Percentiles rank a stretch among this genome's conserved stretches.
phyloP scores from a whole-genome alignment of 202 grass and related monocot genomes.

The Hordeum pubiflorum region DNA sequence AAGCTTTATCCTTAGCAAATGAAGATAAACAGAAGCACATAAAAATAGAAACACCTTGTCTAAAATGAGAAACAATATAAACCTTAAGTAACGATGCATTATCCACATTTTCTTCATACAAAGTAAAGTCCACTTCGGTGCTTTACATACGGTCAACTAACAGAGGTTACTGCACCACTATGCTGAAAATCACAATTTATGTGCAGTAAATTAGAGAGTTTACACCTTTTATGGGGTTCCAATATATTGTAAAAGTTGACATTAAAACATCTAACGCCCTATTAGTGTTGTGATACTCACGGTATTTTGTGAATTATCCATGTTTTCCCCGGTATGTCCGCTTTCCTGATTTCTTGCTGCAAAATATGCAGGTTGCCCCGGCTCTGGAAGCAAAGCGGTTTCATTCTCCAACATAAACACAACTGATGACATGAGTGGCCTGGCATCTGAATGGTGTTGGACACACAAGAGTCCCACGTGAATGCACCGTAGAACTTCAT shows the following conservation, averaged over 20 bases:
- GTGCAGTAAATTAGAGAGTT: neutral
- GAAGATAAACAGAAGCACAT: no score
- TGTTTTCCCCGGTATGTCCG: neutral
- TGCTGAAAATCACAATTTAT: neutral
- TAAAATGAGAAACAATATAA: no score
- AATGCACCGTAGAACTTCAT: neutral
- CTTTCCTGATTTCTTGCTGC: neutral
- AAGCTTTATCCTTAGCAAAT: neutral
- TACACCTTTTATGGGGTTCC: neutral
- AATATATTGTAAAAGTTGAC: neutral
- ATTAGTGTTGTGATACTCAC: neutral
- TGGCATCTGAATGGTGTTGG: neutral
- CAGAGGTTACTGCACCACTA: neutral
- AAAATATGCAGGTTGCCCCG: slow-evolving; percentile 14
- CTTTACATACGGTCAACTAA: neutral
- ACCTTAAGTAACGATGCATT: no score
- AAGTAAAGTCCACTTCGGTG: neutral
- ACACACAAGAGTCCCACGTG: neutral
- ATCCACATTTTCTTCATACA: no score
- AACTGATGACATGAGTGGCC: neutral
- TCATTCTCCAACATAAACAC: neutral
- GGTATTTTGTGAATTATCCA: neutral
- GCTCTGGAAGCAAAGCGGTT: neutral
- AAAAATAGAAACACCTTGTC: no score
- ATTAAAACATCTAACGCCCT: slow-evolving; percentile 23